Base-by-base conservation (phyloP, 257 asterid genomes). In the Solanum rostratum region DNA sequence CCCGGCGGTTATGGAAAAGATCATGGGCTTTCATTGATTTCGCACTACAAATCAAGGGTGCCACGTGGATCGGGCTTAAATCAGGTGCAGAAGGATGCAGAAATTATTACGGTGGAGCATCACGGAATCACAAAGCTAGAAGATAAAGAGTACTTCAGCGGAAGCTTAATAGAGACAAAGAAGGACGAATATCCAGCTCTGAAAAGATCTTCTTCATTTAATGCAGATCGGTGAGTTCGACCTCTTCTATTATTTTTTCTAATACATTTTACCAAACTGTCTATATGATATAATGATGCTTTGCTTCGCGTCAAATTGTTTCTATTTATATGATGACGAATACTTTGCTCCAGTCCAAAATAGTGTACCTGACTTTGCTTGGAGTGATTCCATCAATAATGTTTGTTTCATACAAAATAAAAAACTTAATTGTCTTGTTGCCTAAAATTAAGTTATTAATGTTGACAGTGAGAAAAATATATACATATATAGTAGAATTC, bases 151-250 rank as follows among this genome's bases (percentile, higher is more conserved):
- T 93, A 93, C 89, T 94, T 92, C 46, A 93, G 96, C 65, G 96
- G 96, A 63, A 93, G 95, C 89, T 57, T 93, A 27, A 91, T 90
- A 81, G 93, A 92, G 91, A 91, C 93, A 43, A 95, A 84, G 84
- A 92, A 91, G 90, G 91, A 88, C 65, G 90, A 88, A 81, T 84
- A 91, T 84, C 93, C 94, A 11, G 86, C 85, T 79, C 86, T 94
- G 30, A 93, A 92, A 79, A 91, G 97, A 86, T 95, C 97, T 83
- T 91, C 90, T 68, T 95, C 99, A 24, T 95, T 89, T 91, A 92
- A 90, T 84, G 97, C 95, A 43, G 95, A 88, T 83, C 90, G 97
- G 91, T 92, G 85, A 90, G 91, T 86, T 41, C 39, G 11, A 22
- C 41, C 76, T 0, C 0, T 0, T 16, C 0, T 24, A 27, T 62